Evolutionary conservation across 2,329 filamentous ascomycete species (phyloP), one percentile per base, ranked within the genome.

Genomic region (Ceratocystis harringtonii): DNA sequence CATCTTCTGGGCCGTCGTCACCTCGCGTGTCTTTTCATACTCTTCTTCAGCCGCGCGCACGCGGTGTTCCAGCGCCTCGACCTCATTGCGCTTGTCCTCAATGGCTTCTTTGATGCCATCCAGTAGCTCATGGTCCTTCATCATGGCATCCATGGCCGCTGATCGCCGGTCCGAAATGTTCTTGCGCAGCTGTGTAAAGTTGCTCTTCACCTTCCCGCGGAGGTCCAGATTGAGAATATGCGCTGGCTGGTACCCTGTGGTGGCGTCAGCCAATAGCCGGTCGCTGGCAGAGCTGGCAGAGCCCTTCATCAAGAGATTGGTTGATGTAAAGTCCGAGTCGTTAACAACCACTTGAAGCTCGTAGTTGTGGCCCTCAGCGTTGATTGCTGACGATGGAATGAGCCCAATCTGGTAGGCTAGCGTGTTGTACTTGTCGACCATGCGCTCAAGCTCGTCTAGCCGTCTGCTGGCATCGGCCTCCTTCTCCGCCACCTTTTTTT

Each of bases 71-170:
- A 99, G 79, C 2, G 90, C 89, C 73, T 96, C 92, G 19, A 99
- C 90, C 73, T 99, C 94, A 69, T 86, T 88, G 68, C 87, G 83
- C 78, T 96, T 96, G 76, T 99, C 92, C 73, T 96, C 92, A 75
- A 99, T 94, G 17, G 92, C 91, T 76, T 99, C 95, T 74, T 94
- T 94, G 74, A 96, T 92, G 70, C 89, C 90, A 74, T 97, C 92
- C 8, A 99, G 83, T 69, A 95, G 81, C 73, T 97, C 94, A 72
- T 95, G 89, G 70, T 95, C 91, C 72, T 94, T 92, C 82, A 96
- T 89, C 80, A 96, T 94, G 63, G 87, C 85, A 72, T 97, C 92
- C 71, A 95, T 85, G 0, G 88, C 88, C 4, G 83, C 78, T 68
- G 88, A 90, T 63, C 92, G 83, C 65, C 94, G 83, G 73, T 96